phyloP scores from a whole-genome alignment of 169 alveolate species.

The Cryptosporidium felis region DNA sequence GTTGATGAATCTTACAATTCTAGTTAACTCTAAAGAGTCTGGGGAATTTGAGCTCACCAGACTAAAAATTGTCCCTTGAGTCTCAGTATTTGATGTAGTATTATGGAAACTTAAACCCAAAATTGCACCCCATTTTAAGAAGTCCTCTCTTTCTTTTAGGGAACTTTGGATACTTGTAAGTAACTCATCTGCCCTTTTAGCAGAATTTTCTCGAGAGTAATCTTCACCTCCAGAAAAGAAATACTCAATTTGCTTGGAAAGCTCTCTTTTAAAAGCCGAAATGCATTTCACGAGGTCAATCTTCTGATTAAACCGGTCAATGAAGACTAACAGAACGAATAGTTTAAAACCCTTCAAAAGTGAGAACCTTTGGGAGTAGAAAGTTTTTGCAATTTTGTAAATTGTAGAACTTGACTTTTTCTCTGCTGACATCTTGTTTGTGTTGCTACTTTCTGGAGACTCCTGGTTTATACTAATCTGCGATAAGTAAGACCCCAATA shows the following conservation, averaged over 20 bases:
- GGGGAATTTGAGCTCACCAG: too few species aligned
- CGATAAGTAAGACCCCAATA: neutral
- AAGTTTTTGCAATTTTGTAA: slow-evolving; percentile 18
- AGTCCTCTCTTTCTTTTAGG: neutral
- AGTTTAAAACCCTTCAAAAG: neutral
- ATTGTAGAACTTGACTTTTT: neutral
- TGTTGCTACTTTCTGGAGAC: neutral
- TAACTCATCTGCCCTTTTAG: neutral
- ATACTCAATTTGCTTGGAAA: neutral
- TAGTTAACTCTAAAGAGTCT: too few species aligned
- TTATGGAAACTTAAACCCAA: neutral
- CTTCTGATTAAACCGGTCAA: neutral
- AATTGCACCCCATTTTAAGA: neutral
- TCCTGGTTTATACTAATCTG: neutral
- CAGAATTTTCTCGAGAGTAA: neutral
- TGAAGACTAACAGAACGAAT: neutral
- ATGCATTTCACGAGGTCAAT: neutral
- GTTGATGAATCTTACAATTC: too few species aligned
- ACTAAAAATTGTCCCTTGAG: too few species aligned
- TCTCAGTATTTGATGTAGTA: neutral
- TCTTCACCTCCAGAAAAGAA: neutral
- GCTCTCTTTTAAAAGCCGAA: neutral
- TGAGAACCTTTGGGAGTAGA: slow-evolving; percentile 1
- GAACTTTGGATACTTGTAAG: neutral
- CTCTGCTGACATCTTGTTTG: too few species aligned